These are phyloP conservation scores for Phytophthora foliorum DNA, from an alignment of 352 stramenopile species.

Conservation along the genomic window DNA sequence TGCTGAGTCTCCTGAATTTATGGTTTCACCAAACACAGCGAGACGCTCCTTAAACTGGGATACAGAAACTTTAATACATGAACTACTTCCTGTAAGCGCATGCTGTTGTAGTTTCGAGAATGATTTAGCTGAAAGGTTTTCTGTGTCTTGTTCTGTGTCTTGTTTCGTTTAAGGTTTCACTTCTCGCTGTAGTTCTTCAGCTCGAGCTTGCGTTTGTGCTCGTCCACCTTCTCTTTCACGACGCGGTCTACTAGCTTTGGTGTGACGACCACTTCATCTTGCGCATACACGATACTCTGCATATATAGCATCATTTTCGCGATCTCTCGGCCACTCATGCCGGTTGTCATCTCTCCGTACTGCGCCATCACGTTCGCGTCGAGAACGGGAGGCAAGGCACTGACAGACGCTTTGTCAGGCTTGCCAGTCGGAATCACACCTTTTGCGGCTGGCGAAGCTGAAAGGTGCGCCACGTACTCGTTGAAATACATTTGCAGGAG, in stretches of 20 bases:
- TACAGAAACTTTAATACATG: no score
- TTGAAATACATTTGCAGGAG: constrained; percentile 80
- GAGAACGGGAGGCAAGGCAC: constrained; percentile 18
- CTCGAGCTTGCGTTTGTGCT: constrained; percentile 76
- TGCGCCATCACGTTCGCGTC: constrained; percentile 43
- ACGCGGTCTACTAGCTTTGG: constrained; percentile 66
- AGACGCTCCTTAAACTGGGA: no score
- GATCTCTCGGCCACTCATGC: constrained; percentile 90
- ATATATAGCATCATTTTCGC: constrained; percentile 90
- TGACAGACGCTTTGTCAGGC: constrained; percentile 27
- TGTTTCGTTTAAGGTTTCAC: no score
- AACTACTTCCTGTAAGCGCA: no score
- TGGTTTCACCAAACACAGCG: no score
- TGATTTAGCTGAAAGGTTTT: no score
- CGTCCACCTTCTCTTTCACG: constrained; percentile 75
- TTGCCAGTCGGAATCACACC: constrained; percentile 4
- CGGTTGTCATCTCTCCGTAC: constrained; percentile 68
- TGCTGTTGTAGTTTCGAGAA: no score
- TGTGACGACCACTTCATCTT: constrained; percentile 67
- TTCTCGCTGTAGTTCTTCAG: constrained; percentile 61
- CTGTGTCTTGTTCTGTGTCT: no score
- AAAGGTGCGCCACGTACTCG: constrained; percentile 59
- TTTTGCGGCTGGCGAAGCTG: constrained; percentile 1
- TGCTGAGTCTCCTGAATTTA: no score
- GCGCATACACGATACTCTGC: constrained; percentile 84